These are phyloP conservation scores for Exophiala sideris DNA, from an alignment of 2,329 filamentous ascomycete genomes.

Conservation along the genomic window DNA sequence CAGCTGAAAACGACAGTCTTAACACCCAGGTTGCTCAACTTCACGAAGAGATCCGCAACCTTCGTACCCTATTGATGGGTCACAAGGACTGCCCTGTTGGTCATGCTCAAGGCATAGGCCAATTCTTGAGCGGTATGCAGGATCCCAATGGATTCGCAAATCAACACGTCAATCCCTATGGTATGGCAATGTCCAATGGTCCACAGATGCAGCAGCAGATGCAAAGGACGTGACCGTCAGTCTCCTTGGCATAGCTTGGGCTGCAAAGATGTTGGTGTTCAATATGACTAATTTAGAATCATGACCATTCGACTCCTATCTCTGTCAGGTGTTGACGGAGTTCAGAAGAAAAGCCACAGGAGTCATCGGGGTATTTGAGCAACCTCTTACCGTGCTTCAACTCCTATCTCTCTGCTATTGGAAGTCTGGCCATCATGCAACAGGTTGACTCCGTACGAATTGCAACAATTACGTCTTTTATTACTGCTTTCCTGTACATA, in stretches of 20 bases:
- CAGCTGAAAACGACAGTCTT: conserved; percentile 83
- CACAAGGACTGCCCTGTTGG: conserved; percentile 96
- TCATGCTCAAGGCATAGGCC: conserved; percentile 66
- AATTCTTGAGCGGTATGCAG: conserved; percentile 44
- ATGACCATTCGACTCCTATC: conserved; percentile 15
- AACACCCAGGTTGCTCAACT: conserved; percentile 78
- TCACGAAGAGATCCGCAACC: conserved; percentile 87
- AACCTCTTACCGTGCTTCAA: not conserved
- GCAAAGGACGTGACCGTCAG: conserved; percentile 24
- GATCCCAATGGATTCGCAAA: conserved; percentile 33
- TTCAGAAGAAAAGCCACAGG: not conserved
- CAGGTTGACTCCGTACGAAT: conserved; percentile 6
- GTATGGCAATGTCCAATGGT: conserved; percentile 40
- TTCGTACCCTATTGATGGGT: conserved; percentile 87
- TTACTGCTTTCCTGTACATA: conserved; percentile 22
- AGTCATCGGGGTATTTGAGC: not conserved
- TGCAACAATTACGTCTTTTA: conserved; percentile 1
- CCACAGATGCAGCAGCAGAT: conserved; percentile 28
- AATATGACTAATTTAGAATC: conserved; percentile 7
- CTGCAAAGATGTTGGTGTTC: not conserved
- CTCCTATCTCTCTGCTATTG: not conserved
- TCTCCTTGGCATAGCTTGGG: not conserved
- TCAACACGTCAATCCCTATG: conserved; percentile 41
- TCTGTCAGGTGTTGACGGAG: not conserved
- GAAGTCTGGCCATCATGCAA: conserved; percentile 15